These are phyloP conservation scores for Dalbergia cochinchinensis DNA, from an alignment of 306 rosid species.

Conservation along the genomic window DNA sequence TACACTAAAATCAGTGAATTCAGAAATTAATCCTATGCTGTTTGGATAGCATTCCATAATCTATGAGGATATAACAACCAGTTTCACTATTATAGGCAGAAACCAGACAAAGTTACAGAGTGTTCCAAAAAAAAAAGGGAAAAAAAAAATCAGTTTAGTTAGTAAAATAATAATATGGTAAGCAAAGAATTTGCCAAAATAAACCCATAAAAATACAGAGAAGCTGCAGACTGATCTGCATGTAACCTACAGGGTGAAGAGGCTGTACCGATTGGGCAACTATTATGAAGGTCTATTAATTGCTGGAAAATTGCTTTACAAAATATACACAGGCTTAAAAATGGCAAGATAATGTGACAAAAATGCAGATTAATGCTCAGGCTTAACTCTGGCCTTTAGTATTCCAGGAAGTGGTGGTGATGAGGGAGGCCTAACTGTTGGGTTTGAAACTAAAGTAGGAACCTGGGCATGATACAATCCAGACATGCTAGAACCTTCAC, in stretches of 20 bases:
- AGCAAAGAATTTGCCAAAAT: constrained; percentile 56
- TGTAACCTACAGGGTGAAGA: constrained; percentile 50
- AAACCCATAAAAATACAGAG: constrained; percentile 43
- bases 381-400: constrained; percentile 87
- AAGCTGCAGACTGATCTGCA: constrained; percentile 49
- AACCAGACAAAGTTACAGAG: constrained; percentile 10
- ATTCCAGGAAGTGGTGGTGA: constrained; percentile 95
- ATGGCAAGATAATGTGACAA: constrained; percentile 34
- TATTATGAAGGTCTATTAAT: constrained; percentile 37
- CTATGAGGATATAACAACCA: constrained; percentile 38
- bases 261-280: constrained; percentile 39
- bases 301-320: constrained; percentile 59
- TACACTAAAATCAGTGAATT: constrained; percentile 28
- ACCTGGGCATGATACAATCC: constrained; percentile 65
- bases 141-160: not conserved
- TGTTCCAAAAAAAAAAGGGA: not conserved
- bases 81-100: constrained; percentile 43
- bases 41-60: constrained; percentile 18
- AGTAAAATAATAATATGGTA: constrained; percentile 24
- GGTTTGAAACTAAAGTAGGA: constrained; percentile 59
- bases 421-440: constrained; percentile 69
- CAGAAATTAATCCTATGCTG: constrained; percentile 28
- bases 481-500: constrained; percentile 75
- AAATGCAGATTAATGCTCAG: constrained; percentile 61
- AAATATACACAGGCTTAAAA: constrained; percentile 60